Evolutionary conservation across 2,329 filamentous ascomycete species (phyloP).

Genomic region (Helotiales sp.): DNA sequence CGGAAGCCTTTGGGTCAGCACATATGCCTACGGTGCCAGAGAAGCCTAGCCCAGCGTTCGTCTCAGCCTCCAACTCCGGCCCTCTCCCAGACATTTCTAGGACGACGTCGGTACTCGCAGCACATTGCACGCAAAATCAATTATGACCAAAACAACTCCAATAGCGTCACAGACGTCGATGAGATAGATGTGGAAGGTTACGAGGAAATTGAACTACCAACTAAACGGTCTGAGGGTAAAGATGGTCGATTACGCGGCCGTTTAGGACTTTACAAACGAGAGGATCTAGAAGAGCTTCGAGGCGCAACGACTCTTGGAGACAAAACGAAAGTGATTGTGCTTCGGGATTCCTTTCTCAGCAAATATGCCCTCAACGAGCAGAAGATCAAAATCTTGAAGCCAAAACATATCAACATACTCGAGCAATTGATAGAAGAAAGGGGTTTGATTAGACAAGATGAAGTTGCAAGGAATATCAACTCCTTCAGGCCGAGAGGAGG

Average conservation of each 20-base stretch:
- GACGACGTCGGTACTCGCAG: neutral
- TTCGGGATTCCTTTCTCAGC: constrained; percentile 30
- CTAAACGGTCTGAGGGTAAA: too few species aligned
- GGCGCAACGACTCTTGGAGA: constrained; percentile 26
- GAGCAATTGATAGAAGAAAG: constrained; percentile 29
- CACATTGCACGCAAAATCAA: neutral
- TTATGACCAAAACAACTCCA: neutral
- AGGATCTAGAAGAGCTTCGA: constrained; percentile 23
- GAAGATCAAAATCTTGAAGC: neutral
- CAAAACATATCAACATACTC: constrained; percentile 33
- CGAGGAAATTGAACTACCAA: neutral
- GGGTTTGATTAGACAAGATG: constrained; percentile 27
- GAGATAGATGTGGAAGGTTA: neutral
- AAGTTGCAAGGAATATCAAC: constrained; percentile 34
- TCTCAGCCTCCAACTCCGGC: neutral
- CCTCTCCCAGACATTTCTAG: neutral
- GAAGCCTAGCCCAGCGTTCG: constrained; percentile 24
- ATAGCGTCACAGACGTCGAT: neutral
- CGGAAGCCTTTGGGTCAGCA: constrained; percentile 25
- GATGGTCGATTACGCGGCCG: constrained; percentile 23
- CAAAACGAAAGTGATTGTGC: constrained; percentile 32
- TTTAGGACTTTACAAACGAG: constrained; percentile 21
- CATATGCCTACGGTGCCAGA: constrained; percentile 36
- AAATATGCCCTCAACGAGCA: constrained; percentile 11
- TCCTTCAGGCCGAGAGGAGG: constrained; percentile 25